These are phyloP conservation scores for Herpetospermum pedunculosum DNA, from an alignment of 306 rosid species.

Conservation along the genomic window DNA sequence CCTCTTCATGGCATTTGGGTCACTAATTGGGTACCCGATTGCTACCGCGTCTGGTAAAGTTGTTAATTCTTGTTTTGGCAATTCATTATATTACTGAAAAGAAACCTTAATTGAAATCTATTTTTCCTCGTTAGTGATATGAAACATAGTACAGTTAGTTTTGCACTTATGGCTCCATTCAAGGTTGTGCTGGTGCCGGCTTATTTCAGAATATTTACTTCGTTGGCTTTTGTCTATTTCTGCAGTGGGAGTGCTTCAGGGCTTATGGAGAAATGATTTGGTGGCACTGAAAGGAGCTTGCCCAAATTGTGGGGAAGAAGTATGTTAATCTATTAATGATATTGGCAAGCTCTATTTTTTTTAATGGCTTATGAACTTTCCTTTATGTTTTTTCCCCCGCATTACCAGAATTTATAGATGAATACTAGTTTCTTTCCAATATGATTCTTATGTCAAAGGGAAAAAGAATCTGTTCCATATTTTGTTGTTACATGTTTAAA, in stretches of 20 bases:
- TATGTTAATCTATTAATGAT: constrained; percentile 13
- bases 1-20: constrained; percentile 46
- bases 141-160: not conserved
- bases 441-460: not conserved
- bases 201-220: not conserved
- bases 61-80: not conserved
- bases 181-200: not conserved
- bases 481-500: not conserved
- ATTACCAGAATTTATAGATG: not conserved
- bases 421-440: not conserved
- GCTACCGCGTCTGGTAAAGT: constrained; percentile 68
- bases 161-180: not conserved
- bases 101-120: not conserved
- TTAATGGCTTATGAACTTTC: not conserved
- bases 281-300: constrained; percentile 79
- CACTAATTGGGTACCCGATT: constrained; percentile 55
- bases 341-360: not conserved
- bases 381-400: not conserved
- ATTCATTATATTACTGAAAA: not conserved
- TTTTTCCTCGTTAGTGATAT: not conserved
- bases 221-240: not conserved
- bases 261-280: constrained; percentile 72
- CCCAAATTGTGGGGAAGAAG: constrained; percentile 96
- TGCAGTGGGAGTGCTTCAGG: constrained; percentile 71
- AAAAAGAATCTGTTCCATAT: not conserved